A percentile compares a stretch with the other conserved stretches of the same genome.
Conservation (phyloP, 331 rosid species). For the Erythrophleum ivorense region DNA sequence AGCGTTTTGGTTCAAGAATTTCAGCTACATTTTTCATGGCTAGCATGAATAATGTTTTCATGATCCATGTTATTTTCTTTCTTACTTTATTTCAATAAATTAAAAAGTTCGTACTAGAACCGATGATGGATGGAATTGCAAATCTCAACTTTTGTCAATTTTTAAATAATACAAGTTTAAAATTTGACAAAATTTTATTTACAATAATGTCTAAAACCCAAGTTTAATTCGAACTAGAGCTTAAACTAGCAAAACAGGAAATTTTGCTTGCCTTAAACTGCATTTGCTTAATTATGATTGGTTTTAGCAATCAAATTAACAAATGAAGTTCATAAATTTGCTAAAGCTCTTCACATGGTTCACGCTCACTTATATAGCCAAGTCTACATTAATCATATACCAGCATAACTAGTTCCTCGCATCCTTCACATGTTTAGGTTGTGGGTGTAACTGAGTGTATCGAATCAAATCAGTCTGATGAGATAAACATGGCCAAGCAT, state of each 20-base stretch:
- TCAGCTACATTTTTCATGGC: not conserved
- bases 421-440: not conserved
- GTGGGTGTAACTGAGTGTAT: not conserved
- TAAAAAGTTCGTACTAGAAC: too few relatives aligned
- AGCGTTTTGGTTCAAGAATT: not conserved
- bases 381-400: not conserved
- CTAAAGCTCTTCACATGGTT: not conserved
- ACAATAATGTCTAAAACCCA: too few relatives aligned
- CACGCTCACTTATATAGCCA: not conserved
- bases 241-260: too few relatives aligned
- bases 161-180: too few relatives aligned
- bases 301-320: not conserved
- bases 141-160: not conserved
- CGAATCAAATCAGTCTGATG: not conserved
- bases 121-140: too few relatives aligned
- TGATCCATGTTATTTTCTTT: not conserved
- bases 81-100: too few relatives aligned
- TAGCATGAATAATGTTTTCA: not conserved
- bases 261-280: too few relatives aligned
- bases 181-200: too few relatives aligned
- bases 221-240: too few relatives aligned
- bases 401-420: not conserved
- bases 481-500: not conserved
- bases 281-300: not conserved
- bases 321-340: not conserved